phyloP scores from a whole-genome alignment of 2,329 filamentous ascomycete genomes.

The Helotiales sp. region DNA sequence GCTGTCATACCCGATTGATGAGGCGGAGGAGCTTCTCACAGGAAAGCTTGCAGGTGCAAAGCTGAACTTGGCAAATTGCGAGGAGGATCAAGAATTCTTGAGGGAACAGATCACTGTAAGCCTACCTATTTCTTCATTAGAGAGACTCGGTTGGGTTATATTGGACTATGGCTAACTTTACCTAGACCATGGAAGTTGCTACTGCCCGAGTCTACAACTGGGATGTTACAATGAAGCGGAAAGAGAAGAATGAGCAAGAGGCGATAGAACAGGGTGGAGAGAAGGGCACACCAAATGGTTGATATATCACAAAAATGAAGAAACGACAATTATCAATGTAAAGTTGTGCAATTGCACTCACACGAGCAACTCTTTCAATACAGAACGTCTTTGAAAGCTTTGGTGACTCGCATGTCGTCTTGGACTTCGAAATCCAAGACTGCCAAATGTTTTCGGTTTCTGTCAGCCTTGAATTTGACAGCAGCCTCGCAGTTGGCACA shows the following conservation, averaged over 20 bases:
- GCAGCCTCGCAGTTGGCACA: not conserved
- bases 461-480: not conserved
- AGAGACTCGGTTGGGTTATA: not conserved
- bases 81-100: slow-evolving; percentile 95
- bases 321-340: slow-evolving; percentile 1
- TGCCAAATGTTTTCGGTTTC: not conserved
- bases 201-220: slow-evolving; percentile 98
- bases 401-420: not conserved
- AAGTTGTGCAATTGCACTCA: not conserved
- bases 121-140: slow-evolving; percentile 24
- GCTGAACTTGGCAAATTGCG: slow-evolving; percentile 81
- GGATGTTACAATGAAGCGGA: slow-evolving; percentile 95
- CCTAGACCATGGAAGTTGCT: slow-evolving; percentile 79
- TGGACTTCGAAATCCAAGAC: too few relatives aligned
- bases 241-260: slow-evolving; percentile 76
- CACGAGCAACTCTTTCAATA: not conserved
- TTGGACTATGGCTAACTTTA: slow-evolving; percentile 13
- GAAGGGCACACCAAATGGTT: slow-evolving; percentile 42
- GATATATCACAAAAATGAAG: slow-evolving; percentile 17
- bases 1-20: slow-evolving; percentile 89
- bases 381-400: not conserved
- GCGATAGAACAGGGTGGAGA: slow-evolving; percentile 43
- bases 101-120: slow-evolving; percentile 93
- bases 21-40: slow-evolving; percentile 79
- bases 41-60: slow-evolving; percentile 82